Base-by-base conservation (phyloP, 2,329 filamentous ascomycete genomes). In the Hypoxylon rubiginosum region DNA sequence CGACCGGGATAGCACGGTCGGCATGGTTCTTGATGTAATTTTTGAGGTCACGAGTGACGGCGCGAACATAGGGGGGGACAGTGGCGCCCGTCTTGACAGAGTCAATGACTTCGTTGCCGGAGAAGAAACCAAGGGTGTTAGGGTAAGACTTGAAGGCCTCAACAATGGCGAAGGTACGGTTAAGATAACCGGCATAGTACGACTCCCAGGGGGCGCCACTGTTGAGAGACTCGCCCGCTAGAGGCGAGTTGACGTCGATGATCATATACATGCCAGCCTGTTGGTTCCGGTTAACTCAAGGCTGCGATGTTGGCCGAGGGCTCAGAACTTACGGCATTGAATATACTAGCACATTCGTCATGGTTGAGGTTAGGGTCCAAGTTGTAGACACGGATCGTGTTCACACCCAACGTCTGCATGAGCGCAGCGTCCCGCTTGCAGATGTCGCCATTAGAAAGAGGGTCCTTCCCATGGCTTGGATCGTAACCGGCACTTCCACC, bases 91-190 rank as follows among this genome's bases (percentile, higher is more conserved):
- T 90, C 48, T 83, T 76, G 54, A 87, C 82, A 70, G 90, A 83
- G 78, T 91, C 90, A 79, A 93, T 92, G 74, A 93, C 90, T 80
- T 94, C 91, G 79, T 94, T 94, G 62, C 89, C 91, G 49, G 91
- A 90, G 83, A 93, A 94, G 86, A 91, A 94, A 62, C 86, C 82
- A n/a, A 90, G 82, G 10, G 87, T 88, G 80, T 91, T 91, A 74
- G 88, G 88, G 75, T 90, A 91, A 79, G 81, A 82, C 82, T 86
- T 87, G 81, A 91, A 91, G 41, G 88, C 87, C 80, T 91, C 88
- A 26, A 90, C 87, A 52, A 91, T 83, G 65, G 87, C 87, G 75
- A 91, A 91, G 43, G 88, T 90, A 70, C 88, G 86, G 80, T 90
- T 90, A 61, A 90, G 79, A 76, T 91, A 91, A 19, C 77, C 78